A percentile compares a stretch with the other conserved stretches of the same genome.
phyloP scores from a whole-genome alignment of 495 filamentous ascomycete species.

The Beverwykella pulmonaria region DNA sequence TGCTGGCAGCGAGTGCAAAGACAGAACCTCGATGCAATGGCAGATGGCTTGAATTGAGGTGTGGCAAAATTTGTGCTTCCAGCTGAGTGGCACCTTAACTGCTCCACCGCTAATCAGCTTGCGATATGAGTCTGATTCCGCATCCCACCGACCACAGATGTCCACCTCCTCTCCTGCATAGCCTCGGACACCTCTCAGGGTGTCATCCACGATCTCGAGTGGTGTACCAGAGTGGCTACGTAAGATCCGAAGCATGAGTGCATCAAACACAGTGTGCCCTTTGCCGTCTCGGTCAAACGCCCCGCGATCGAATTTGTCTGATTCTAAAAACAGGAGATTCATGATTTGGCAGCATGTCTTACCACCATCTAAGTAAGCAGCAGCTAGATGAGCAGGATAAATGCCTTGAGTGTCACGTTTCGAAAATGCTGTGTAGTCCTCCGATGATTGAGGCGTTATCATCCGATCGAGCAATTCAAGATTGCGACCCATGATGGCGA shows the following conservation, averaged over 20 bases:
- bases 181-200: background rate
- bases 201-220: constrained; percentile 40
- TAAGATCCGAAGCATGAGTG: constrained; percentile 49
- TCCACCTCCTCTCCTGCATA: constrained; percentile 25
- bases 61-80: constrained; percentile 36
- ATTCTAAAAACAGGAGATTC: background rate
- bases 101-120: background rate
- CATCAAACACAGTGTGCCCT: constrained; percentile 51
- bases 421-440: background rate
- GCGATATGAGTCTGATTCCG: constrained; percentile 17
- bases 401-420: constrained; percentile 28
- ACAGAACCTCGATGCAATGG: constrained; percentile 11
- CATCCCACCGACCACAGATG: constrained; percentile 33
- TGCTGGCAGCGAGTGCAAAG: background rate
- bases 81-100: background rate
- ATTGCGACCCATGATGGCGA: constrained; percentile 50
- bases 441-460: constrained; percentile 6
- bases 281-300: constrained; percentile 41
- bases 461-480: constrained; percentile 23
- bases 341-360: constrained; percentile 48
- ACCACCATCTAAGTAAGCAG: constrained; percentile 47
- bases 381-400: constrained; percentile 49
- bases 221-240: constrained; percentile 45
- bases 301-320: background rate
- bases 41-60: constrained; percentile 27